These are phyloP conservation scores for Sugiyamaella neomexicana DNA, from an alignment of 1,139 yeast species.

Conservation along the genomic window DNA sequence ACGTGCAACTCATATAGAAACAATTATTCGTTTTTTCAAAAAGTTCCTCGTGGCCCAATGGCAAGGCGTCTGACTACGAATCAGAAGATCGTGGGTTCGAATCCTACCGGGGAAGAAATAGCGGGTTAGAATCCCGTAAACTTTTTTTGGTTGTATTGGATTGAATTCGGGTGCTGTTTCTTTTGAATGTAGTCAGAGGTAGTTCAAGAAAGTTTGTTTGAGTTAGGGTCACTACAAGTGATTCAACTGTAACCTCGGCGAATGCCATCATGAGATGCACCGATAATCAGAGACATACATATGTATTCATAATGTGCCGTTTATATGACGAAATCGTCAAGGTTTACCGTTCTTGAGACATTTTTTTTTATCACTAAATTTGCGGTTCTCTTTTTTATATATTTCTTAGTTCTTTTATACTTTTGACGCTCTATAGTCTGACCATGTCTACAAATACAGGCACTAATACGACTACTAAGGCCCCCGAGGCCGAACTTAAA, in stretches of 20 bases:
- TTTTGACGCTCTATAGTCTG: no score
- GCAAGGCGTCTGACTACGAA: slow-evolving; percentile 37
- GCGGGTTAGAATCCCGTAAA: background rate
- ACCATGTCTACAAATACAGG: slow-evolving; percentile 2
- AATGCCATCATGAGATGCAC: no score
- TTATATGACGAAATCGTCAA: slow-evolving; percentile 26
- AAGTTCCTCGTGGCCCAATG: slow-evolving; percentile 33
- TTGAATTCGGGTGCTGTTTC: no score
- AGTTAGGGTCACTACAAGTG: no score
- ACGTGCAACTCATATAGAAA: no score
- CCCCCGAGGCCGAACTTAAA: slow-evolving; percentile 18
- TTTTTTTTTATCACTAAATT: no score
- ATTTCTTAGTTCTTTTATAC: no score
- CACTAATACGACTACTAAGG: slow-evolving; percentile 1
- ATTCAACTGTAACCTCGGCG: no score
- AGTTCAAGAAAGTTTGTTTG: no score
- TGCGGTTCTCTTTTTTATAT: no score
- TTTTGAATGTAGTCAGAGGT: no score
- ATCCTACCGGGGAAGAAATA: slow-evolving; percentile 41
- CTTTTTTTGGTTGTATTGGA: no score
- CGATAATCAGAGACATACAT: slow-evolving; percentile 5
- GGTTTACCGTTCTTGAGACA: background rate
- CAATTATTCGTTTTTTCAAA: background rate
- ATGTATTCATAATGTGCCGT: slow-evolving; percentile 3
- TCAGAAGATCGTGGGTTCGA: slow-evolving; percentile 43